Evolutionary conservation across 495 filamentous ascomycete species (phyloP), one percentile per base, ranked within the genome.

Genomic region (Acidiella bohemica): DNA sequence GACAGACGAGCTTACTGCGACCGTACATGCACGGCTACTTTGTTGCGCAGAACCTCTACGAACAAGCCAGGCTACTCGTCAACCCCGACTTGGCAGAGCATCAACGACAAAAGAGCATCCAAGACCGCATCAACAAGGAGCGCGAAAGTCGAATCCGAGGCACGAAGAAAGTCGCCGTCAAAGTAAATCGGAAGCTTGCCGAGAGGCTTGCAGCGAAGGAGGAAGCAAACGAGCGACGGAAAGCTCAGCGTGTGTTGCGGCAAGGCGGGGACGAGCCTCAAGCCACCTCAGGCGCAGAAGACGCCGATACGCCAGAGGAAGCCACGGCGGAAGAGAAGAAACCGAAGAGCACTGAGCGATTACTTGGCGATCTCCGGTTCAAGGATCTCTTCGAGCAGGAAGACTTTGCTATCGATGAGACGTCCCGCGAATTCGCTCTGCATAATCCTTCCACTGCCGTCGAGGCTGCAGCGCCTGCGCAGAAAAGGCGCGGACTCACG

Each of bases 11-110:
- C 53, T 65, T 95, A 9, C 61, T 99, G 31, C 71, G 85, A 22
- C 87, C 92, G 32, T 96, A 95, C 54, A 95, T 96, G 92, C 88
- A 96, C 58, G 90, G 90, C 46, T 95, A 90, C 69, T 97, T 97
- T 61, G 84, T 95, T 9, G 81, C 80, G 40, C 84, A 92, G 51
- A 76, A 80, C 36, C 56, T 99, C 18, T 95, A 95, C 55, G 92
- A 96, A 45, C 84, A 96, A 60, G 90, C 87, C n/a, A 64, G 80
- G 19, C 62, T 97, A 42, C 92, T 95, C 44, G 73, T 80, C 28
- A 87, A 95, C 59, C 90, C 90, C 1, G 92, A 86, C 55, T 68
- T 90, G 42, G 90, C 81, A 73, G 81, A 93, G 50, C 80, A 93
- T 49, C 80, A 93, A 56, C 72, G 86, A 28, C 76, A 76, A 24